phyloP scores from a whole-genome alignment of 2,329 filamentous ascomycete species.

The Alternaria sp. region DNA sequence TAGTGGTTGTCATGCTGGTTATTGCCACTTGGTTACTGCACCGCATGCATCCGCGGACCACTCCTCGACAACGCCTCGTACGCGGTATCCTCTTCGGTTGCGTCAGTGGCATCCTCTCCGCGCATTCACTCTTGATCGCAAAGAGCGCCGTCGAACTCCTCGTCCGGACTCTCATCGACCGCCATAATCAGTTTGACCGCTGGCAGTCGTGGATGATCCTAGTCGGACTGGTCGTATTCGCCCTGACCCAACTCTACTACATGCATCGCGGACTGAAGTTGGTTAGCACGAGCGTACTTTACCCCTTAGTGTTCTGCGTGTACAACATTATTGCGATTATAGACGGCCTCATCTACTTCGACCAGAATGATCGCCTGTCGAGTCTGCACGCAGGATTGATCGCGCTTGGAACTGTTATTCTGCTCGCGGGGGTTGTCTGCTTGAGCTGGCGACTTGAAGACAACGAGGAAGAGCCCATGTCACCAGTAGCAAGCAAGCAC shows the following conservation, averaged over 20 bases:
- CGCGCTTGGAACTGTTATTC: constrained; percentile 81
- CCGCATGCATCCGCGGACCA: constrained; percentile 51
- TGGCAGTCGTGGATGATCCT: constrained; percentile 96
- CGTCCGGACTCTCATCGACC: constrained; percentile 82
- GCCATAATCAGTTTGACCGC: constrained; percentile 89
- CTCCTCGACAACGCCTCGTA: constrained; percentile 72
- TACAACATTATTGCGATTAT: constrained; percentile 99
- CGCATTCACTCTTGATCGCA: constrained; percentile 89
- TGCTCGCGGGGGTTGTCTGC: constrained; percentile 86
- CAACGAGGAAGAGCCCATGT: constrained; percentile 65
- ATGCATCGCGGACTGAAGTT: constrained; percentile 92
- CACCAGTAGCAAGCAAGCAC: constrained; percentile 44
- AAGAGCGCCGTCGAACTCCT: constrained; percentile 96
- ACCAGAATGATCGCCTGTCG: constrained; percentile 81
- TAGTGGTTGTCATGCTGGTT: constrained; percentile 74
- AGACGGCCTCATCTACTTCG: constrained; percentile 96
- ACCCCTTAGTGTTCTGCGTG: constrained; percentile 96
- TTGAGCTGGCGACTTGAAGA: constrained; percentile 93
- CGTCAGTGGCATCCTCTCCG: constrained; percentile 88
- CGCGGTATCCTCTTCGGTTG: constrained; percentile 87
- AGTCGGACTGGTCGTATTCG: constrained; percentile 77
- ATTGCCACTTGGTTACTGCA: constrained; percentile 51
- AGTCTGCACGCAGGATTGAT: constrained; percentile 80
- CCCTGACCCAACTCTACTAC: constrained; percentile 91
- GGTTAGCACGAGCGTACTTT: constrained; percentile 92